These are phyloP conservation scores for Neurospora africana DNA, from an alignment of 495 filamentous ascomycete species.

Conservation along the genomic window DNA sequence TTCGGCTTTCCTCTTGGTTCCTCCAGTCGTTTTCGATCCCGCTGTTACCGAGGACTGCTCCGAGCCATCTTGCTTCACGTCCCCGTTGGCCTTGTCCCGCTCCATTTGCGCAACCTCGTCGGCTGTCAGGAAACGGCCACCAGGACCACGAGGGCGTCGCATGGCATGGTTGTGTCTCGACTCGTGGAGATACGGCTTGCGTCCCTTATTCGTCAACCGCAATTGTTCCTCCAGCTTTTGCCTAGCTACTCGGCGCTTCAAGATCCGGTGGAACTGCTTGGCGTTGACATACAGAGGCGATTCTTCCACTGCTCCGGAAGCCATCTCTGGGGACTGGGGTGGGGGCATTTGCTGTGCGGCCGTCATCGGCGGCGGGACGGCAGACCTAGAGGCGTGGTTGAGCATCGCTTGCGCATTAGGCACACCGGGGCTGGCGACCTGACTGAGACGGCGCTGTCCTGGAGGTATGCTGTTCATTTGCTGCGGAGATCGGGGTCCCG, in stretches of 20 bases:
- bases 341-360: conserved; percentile 43
- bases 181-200: conserved; percentile 96
- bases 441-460: conserved; percentile 47
- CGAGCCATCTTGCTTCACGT: conserved; percentile 23
- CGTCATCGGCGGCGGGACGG: conserved; percentile 37
- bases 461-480: conserved; percentile 43
- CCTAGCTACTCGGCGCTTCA: conserved; percentile 85
- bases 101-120: conserved; percentile 94
- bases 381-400: conserved; percentile 37
- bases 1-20: conserved; percentile 35
- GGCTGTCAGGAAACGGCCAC: conserved; percentile 93
- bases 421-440: conserved; percentile 54
- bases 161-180: conserved; percentile 99
- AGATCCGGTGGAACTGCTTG: conserved; percentile 95
- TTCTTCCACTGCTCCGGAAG: conserved; percentile 69
- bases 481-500: conserved; percentile 49
- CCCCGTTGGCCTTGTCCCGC: conserved; percentile 36
- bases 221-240: conserved; percentile 89
- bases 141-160: conserved; percentile 90
- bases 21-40: conserved; percentile 15
- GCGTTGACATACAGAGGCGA: conserved; percentile 96
- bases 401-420: conserved; percentile 46
- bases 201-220: conserved; percentile 83
- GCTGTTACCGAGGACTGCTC: neutral
- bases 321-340: conserved; percentile 75